A percentile compares a stretch with the other conserved stretches of the same genome.
phyloP scores from a whole-genome alignment of 805 yeast species.

The Candida succiphila region DNA sequence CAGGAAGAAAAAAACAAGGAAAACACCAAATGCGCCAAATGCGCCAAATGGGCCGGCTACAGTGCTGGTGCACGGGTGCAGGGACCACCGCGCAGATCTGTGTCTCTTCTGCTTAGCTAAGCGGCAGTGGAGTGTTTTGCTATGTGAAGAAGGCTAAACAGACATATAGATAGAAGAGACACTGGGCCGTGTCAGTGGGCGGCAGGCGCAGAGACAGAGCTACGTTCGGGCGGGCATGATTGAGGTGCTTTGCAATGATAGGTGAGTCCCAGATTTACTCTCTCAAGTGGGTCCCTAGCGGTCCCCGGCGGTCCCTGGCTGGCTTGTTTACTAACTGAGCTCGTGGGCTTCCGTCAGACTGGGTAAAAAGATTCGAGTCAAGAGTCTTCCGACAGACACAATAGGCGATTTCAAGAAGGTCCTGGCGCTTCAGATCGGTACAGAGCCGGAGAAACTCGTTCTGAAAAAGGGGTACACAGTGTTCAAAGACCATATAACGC shows the following conservation, averaged over 20 bases:
- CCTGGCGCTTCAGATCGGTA: conserved; percentile 75
- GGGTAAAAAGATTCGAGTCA: conserved; percentile 82
- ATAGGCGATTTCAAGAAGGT: conserved; percentile 87
- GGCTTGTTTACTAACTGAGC: conserved; percentile 4
- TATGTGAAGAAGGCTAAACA: too few relatives aligned
- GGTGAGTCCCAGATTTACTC: conserved; percentile 24
- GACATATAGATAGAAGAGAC: too few relatives aligned
- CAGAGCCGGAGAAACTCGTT: conserved; percentile 52
- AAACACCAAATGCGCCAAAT: too few relatives aligned
- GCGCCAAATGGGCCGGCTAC: too few relatives aligned
- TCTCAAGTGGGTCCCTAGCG: neutral
- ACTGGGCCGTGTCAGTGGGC: too few relatives aligned
- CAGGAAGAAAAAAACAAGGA: too few relatives aligned
- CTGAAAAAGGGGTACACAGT: conserved; percentile 81
- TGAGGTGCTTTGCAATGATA: conserved; percentile 63
- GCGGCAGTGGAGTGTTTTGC: too few relatives aligned
- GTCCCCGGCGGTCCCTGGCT: neutral
- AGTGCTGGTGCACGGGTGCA: too few relatives aligned
- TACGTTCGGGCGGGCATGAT: too few relatives aligned
- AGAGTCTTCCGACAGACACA: conserved; percentile 76
- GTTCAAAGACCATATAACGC: conserved; percentile 78
- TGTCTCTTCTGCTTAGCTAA: too few relatives aligned
- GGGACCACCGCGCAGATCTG: too few relatives aligned
- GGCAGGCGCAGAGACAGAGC: too few relatives aligned
- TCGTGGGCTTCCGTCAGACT: conserved; percentile 32